phyloP scores from a whole-genome alignment of 208 protist species.

The Acanthamoeba castellanii region DNA sequence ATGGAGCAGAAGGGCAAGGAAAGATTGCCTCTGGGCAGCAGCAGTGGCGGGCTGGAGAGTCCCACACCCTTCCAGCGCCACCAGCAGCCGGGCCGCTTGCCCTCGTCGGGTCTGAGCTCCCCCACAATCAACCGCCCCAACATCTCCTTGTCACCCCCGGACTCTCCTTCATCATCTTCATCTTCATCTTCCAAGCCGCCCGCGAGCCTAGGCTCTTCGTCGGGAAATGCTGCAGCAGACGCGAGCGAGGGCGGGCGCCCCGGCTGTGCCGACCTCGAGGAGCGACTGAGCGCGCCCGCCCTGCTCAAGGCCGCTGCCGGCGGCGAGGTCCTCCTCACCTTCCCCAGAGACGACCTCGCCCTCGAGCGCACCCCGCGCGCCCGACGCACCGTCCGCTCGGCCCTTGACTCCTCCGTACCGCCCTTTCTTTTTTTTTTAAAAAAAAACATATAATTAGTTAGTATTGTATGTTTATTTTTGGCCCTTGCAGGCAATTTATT shows the following conservation, averaged over 20 bases:
- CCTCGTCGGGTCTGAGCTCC: background rate
- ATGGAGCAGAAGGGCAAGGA: conserved; percentile 27
- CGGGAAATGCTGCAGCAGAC: background rate
- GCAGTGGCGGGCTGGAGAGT: background rate
- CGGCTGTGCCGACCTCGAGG: conserved; percentile 6
- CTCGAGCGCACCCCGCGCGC: background rate
- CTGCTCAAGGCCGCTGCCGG: background rate
- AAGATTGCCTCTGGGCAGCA: background rate
- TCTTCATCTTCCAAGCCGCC: background rate
- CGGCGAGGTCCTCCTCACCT: background rate
- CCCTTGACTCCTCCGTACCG: background rate
- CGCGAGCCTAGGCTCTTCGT: background rate
- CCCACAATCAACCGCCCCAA: background rate
- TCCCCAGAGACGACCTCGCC: conserved; percentile 36
- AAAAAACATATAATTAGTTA: background rate
- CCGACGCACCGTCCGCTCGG: background rate
- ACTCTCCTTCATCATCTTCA: background rate
- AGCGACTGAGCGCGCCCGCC: background rate
- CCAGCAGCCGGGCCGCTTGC: background rate
- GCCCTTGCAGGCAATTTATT: background rate
- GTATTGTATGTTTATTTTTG: background rate
- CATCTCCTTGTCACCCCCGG: no score
- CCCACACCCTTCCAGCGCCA: background rate
- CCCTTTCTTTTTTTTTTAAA: background rate
- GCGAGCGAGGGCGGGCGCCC: background rate